These are phyloP conservation scores for Bullera alba DNA, from an alignment of 768 basidiomycete species.

Conservation along the genomic window DNA sequence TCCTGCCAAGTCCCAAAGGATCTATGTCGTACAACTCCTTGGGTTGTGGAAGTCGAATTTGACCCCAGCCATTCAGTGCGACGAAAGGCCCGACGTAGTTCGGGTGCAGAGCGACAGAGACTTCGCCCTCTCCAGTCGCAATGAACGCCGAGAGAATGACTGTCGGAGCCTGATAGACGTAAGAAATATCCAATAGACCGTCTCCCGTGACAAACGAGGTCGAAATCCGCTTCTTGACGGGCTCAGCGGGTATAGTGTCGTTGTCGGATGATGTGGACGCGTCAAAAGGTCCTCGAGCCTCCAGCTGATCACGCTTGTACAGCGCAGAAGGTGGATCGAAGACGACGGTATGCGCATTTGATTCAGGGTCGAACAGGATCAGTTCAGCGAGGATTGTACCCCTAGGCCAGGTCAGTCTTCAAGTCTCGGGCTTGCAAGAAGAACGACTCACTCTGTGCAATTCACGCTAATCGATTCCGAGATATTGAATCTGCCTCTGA, in stretches of 20 bases:
- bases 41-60: slow-evolving; percentile 22
- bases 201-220: slow-evolving; percentile 33
- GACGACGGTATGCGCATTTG: too few relatives aligned
- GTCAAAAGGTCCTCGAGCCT: too few relatives aligned
- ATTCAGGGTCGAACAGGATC: slow-evolving; percentile 15
- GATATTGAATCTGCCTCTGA: slow-evolving; percentile 38
- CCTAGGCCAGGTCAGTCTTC: background rate
- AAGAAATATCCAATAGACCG: slow-evolving; percentile 28
- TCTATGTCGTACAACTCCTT: slow-evolving; percentile 6
- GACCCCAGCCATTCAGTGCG: slow-evolving; percentile 26
- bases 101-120: slow-evolving; percentile 28
- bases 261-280: too few relatives aligned
- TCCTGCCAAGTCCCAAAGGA: slow-evolving; percentile 18
- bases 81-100: slow-evolving; percentile 39
- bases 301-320: too few relatives aligned
- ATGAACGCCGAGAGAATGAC: slow-evolving; percentile 23
- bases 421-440: background rate
- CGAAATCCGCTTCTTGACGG: too few relatives aligned
- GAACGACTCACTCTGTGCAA: slow-evolving; percentile 32
- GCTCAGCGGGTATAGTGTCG: too few relatives aligned
- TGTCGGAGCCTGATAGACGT: slow-evolving; percentile 30
- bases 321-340: too few relatives aligned
- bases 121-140: slow-evolving; percentile 27
- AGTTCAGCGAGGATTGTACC: slow-evolving; percentile 12
- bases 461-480: slow-evolving; percentile 33